phyloP scores from a whole-genome alignment of 176 grass and related monocot genomes.

The Oryza rufipogon region DNA sequence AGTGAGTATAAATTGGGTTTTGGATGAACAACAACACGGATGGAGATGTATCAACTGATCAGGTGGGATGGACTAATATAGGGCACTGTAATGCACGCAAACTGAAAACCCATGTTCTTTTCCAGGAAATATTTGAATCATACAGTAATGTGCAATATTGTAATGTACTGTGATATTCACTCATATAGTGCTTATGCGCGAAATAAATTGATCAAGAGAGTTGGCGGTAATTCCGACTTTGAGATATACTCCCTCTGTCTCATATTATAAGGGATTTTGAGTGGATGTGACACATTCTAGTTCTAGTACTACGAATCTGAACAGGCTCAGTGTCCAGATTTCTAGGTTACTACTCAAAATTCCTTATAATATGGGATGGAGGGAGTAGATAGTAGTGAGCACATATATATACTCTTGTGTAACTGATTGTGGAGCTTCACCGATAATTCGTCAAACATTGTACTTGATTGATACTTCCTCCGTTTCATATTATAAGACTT shows the following conservation, averaged over 20 bases:
- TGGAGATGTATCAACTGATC: slow-evolving; percentile 8
- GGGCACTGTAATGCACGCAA: neutral
- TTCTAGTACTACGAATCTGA: too few species aligned
- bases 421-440: neutral
- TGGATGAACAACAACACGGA: neutral
- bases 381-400: neutral
- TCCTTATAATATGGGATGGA: too few species aligned
- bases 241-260: neutral
- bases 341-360: too few species aligned
- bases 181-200: neutral
- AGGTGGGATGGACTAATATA: neutral
- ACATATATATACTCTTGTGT: neutral
- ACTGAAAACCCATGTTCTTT: neutral
- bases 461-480: neutral
- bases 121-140: neutral
- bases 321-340: too few species aligned
- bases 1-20: neutral
- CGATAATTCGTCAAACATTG: neutral
- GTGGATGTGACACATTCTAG: too few species aligned
- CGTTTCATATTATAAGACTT: too few species aligned
- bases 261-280: too few species aligned
- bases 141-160: neutral
- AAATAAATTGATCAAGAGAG: neutral
- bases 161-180: slow-evolving; percentile 9
- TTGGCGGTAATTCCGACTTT: neutral